Percentiles rank a stretch among this genome's conserved stretches.
These are phyloP conservation scores for Mrakia blollopis DNA, from an alignment of 768 basidiomycete species.

Conservation along the genomic window DNA sequence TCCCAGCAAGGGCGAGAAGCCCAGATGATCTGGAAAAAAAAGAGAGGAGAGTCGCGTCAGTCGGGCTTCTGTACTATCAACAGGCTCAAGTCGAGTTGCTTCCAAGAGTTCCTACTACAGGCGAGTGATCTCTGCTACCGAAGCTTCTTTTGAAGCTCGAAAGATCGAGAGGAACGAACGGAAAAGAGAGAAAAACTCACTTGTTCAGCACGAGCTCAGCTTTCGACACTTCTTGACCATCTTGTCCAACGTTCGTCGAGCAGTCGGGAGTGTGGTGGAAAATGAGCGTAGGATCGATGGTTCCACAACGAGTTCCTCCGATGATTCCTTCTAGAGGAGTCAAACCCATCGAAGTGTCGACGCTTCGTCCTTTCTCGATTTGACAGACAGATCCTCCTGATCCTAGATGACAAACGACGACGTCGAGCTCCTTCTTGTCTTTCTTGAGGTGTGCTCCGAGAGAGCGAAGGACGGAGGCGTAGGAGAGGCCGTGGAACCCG, in stretches of 20 bases:
- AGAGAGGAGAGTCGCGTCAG: not conserved
- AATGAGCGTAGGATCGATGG: conserved; percentile 76
- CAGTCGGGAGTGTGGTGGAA: conserved; percentile 67
- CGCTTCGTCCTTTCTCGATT: conserved; percentile 64
- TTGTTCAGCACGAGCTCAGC: conserved; percentile 49
- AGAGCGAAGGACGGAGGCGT: conserved; percentile 59
- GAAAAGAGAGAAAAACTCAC: conserved; percentile 36
- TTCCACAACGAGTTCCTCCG: conserved; percentile 79
- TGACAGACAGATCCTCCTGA: conserved; percentile 83
- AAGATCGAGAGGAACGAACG: not conserved
- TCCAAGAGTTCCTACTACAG: no score
- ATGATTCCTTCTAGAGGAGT: conserved; percentile 84
- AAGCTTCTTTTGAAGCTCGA: no score
- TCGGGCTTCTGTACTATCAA: not conserved
- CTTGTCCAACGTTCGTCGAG: conserved; percentile 51
- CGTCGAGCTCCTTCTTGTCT: conserved; percentile 55
- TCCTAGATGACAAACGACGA: conserved; percentile 81
- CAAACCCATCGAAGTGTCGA: conserved; percentile 82
- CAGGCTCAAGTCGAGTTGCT: no score
- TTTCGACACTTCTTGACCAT: conserved; percentile 54
- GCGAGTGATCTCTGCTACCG: no score
- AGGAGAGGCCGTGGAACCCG: conserved; percentile 73
- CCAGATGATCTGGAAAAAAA: conserved; percentile 55
- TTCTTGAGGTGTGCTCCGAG: conserved; percentile 60
- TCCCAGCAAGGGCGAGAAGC: conserved; percentile 71